These are phyloP conservation scores for Metschnikowia baotianmanensis DNA, from an alignment of 805 yeast genomes.

Conservation along the genomic window DNA sequence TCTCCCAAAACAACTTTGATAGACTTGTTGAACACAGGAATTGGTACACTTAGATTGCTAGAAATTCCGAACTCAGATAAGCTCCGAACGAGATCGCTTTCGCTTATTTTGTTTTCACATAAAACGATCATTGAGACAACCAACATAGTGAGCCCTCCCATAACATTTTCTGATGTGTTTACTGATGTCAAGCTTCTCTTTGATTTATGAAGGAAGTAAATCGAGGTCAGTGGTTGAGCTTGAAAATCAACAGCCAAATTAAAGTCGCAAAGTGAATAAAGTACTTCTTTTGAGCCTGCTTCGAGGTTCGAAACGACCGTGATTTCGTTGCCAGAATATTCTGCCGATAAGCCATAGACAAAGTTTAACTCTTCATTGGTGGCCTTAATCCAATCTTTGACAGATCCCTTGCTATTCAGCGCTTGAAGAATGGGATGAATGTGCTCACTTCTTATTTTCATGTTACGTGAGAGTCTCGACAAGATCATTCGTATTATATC, in stretches of 20 bases:
- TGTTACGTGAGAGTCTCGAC: slow-evolving; percentile 12
- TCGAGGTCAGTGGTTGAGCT: slow-evolving; percentile 1
- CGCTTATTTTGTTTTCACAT: slow-evolving; percentile 32
- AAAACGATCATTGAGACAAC: slow-evolving; percentile 30
- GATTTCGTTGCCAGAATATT: slow-evolving; percentile 17
- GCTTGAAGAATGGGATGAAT: slow-evolving; percentile 12
- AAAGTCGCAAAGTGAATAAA: slow-evolving; percentile 27
- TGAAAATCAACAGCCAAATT: slow-evolving; percentile 1
- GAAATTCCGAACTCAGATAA: slow-evolving; percentile 29
- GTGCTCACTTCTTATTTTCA: slow-evolving; percentile 16
- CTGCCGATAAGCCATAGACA: slow-evolving; percentile 29
- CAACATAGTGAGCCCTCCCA: slow-evolving; percentile 30
- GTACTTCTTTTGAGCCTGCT: slow-evolving; percentile 20
- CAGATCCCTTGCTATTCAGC: slow-evolving; percentile 19
- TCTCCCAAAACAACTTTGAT: slow-evolving; percentile 25
- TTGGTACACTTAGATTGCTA: slow-evolving; percentile 18
- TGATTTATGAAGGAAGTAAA: slow-evolving; percentile 23
- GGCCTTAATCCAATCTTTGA: slow-evolving; percentile 21
- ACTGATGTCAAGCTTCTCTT: slow-evolving; percentile 19
- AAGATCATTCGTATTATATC: slow-evolving; percentile 14
- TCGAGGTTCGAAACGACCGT: slow-evolving; percentile 24
- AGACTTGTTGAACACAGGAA: slow-evolving; percentile 23
- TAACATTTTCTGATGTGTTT: slow-evolving; percentile 27
- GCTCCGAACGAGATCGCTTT: slow-evolving; percentile 22
- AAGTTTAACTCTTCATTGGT: slow-evolving; percentile 20